Conservation (phyloP, 345 rosid genomes). For the Jatropha curcas region DNA sequence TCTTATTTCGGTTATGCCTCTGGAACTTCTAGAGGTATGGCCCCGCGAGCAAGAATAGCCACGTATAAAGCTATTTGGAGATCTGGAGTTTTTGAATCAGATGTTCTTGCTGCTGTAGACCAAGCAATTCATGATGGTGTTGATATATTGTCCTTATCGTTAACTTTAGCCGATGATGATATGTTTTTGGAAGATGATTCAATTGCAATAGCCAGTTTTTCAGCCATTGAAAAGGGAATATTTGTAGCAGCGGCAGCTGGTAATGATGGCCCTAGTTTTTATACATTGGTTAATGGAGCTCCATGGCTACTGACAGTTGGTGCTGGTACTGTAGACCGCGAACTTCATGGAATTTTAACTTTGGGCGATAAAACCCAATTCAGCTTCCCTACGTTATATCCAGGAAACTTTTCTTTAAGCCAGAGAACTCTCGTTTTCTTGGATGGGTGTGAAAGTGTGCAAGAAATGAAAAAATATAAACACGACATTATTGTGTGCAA, state of each 20-base stretch:
- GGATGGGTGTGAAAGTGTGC: slow-evolving; percentile 32
- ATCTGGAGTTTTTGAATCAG: slow-evolving; percentile 30
- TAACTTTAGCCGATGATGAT: slow-evolving; percentile 8
- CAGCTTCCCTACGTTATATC: slow-evolving; percentile 32
- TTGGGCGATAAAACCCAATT: slow-evolving; percentile 1
- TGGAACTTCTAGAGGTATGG: slow-evolving; percentile 38
- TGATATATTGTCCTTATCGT: slow-evolving; percentile 38
- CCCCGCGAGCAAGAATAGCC: slow-evolving; percentile 34
- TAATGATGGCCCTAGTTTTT: slow-evolving; percentile 30
- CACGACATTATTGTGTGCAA: slow-evolving; percentile 39
- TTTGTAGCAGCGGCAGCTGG: slow-evolving; percentile 44
- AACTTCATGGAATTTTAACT: slow-evolving; percentile 28
- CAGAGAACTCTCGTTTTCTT: slow-evolving; percentile 28
- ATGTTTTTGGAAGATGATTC: slow-evolving; percentile 28
- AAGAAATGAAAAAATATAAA: slow-evolving; percentile 27
- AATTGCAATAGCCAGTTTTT: slow-evolving; percentile 40
- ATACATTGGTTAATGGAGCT: slow-evolving; percentile 34
- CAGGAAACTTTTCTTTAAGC: slow-evolving; percentile 29
- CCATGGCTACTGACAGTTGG: slow-evolving; percentile 44
- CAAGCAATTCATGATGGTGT: slow-evolving; percentile 44
- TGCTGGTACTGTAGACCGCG: slow-evolving; percentile 34
- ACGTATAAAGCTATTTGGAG: slow-evolving; percentile 38
- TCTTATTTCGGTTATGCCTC: slow-evolving; percentile 46
- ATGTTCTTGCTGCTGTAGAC: slow-evolving; percentile 47
- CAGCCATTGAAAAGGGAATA: slow-evolving; percentile 32